Percentiles rank a stretch among this genome's conserved stretches.
phyloP scores from a whole-genome alignment of 768 basidiomycete genomes.

The Kwoniella bestiolae region DNA sequence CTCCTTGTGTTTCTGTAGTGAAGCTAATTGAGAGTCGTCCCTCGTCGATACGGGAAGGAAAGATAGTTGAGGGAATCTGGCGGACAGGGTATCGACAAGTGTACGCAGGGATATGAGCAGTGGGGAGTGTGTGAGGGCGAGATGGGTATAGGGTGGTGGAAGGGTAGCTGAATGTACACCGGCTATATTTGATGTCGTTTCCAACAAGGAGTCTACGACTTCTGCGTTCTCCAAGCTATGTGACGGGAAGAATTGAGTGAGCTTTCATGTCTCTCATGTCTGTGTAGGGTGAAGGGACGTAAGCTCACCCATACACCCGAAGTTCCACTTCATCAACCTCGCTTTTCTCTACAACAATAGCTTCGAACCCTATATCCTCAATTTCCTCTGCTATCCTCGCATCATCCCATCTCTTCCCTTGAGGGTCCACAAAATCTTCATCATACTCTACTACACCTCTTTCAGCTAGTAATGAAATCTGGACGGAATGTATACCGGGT shows the following conservation, averaged over 20 bases:
- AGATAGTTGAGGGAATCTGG: slow-evolving; percentile 47
- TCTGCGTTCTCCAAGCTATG: slow-evolving; percentile 42
- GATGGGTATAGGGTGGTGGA: slow-evolving; percentile 45
- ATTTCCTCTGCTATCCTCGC: slow-evolving; percentile 88
- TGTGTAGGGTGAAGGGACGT: background rate
- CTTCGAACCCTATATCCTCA: slow-evolving; percentile 63
- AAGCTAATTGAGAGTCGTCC: slow-evolving; percentile 55
- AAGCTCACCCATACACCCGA: slow-evolving; percentile 53
- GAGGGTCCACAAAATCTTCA: slow-evolving; percentile 59
- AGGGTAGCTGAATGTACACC: slow-evolving; percentile 46
- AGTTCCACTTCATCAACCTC: slow-evolving; percentile 50
- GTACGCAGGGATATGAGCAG: slow-evolving; percentile 53
- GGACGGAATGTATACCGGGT: slow-evolving; percentile 85
- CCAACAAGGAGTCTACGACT: slow-evolving; percentile 35
- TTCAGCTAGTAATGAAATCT: slow-evolving; percentile 97
- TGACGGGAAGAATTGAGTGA: background rate
- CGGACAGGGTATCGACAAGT: slow-evolving; percentile 53
- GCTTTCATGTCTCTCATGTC: background rate
- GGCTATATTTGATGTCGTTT: slow-evolving; percentile 32
- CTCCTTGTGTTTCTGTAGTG: slow-evolving; percentile 56
- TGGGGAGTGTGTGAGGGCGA: slow-evolving; percentile 52
- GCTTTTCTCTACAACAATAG: slow-evolving; percentile 54
- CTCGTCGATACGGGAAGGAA: slow-evolving; percentile 53
- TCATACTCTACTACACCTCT: slow-evolving; percentile 91
- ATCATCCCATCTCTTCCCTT: slow-evolving; percentile 66